Evolutionary conservation across 805 yeast genomes (phyloP), one percentile per base, ranked within the genome.

Genomic region (Lachancea fermentati): DNA sequence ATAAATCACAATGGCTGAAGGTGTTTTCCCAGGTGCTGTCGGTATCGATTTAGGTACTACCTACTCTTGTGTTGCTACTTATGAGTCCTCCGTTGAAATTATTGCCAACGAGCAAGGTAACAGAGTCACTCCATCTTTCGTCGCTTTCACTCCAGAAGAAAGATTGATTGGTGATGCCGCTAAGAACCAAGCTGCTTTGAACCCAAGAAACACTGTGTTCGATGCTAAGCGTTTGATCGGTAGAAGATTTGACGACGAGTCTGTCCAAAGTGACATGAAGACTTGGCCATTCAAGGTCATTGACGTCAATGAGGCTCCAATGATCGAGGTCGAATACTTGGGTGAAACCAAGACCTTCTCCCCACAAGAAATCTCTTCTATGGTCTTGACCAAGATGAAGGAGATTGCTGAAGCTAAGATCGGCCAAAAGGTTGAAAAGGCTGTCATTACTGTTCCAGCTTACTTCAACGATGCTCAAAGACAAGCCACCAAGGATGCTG

Each of bases 31-130:
- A 81, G 97, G 97, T 84, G 93, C 93, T 73, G 85, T 87, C 69
- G 98, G 98, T 83, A 91, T 91, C 81, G 97, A 89, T 78, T 77
- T 85, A 72, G 95, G 95, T 79, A 85, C 95, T 61, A 81, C 87
- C 55, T 68, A 68, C 66, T 80, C 86, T 47, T 80, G 86, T 79
- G 86, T 80, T 60, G 86, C 85, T 68, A 79, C 81, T 63, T 80
- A 76, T 74, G 81, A 79, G 68, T 73, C 79, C 55, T 80, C 80
- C 66, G 87, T 80, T 62, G 86, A 80, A 66, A 80, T 80, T 64
- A 78, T 80, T 69, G 85, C 86, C 63, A 80, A 80, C 71, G 87
- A 80, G 69, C 86, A 80, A 72, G 87, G 87, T 79, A 80, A 80
- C 84, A 76, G 87, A 74, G 82, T 79, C 65, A 80, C 87, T 51